Conservation (phyloP, 2,329 filamentous ascomycete species). For the Trichoderma asperellum region DNA sequence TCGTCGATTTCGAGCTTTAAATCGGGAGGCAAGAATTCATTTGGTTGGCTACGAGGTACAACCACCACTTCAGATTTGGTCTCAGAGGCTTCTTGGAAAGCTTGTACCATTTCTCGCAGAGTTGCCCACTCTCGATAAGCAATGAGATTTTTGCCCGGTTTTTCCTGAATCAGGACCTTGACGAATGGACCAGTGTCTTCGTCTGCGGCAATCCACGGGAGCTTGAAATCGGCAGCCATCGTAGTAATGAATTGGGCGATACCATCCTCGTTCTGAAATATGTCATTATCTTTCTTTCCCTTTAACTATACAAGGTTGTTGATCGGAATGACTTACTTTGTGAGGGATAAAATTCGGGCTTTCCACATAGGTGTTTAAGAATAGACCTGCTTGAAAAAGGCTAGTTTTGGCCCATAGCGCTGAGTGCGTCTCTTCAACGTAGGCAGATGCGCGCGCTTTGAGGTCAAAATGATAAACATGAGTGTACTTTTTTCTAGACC, state of each 20-base stretch:
- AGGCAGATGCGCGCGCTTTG: not conserved
- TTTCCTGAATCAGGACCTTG: conserved; percentile 33
- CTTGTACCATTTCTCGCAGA: not conserved
- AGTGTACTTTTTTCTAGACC: not conserved
- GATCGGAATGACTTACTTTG: not conserved
- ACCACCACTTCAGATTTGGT: not conserved
- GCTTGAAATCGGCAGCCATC: conserved; percentile 30
- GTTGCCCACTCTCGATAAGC: not conserved
- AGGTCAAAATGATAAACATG: not conserved
- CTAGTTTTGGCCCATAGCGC: not conserved
- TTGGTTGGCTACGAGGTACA: not conserved
- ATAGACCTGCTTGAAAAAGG: not conserved
- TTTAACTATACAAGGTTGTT: not conserved
- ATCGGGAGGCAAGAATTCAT: not conserved
- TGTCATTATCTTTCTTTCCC: not conserved
- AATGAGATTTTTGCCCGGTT: conserved; percentile 31
- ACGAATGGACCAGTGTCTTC: conserved; percentile 36
- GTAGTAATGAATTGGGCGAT: conserved; percentile 31
- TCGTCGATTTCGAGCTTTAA: not conserved
- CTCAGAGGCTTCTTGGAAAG: not conserved
- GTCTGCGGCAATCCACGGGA: conserved; percentile 34
- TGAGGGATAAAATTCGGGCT: not conserved
- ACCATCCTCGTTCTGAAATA: not conserved
- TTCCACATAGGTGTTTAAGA: not conserved
- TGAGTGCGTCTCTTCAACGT: not conserved